Evolutionary conservation across 2,329 filamentous ascomycete genomes (phyloP), one percentile per base, ranked within the genome.

Genomic region (Aspergillus ibericus): DNA sequence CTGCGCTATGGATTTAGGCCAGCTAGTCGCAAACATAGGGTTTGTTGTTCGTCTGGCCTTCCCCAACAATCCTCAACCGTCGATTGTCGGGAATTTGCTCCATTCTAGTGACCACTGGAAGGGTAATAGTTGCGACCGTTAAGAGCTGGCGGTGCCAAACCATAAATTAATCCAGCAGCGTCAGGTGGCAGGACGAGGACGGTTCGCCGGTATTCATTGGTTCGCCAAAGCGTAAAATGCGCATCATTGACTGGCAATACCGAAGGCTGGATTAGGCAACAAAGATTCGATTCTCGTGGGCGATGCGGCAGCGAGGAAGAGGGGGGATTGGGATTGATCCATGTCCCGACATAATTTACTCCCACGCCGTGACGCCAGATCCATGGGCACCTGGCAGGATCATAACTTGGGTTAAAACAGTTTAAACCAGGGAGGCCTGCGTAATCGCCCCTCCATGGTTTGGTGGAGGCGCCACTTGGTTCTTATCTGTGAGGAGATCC

Each of bases 391-490:
- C 20, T n/a, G 42, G 20, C 20, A 22, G 42, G 29, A 27, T 12
- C 20, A 27, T 47, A 15, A 15, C 25, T 29, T 20, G 22, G 13
- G 44, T 48, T 9, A 29, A 32, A 16, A 18, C 42, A 27, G 13
- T 25, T 48, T 9, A 29, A 32, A 16, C 10, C 42, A 27, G 6
- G 15, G 25, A 27, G 44, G 44, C 44, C 44, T 48, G 44, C 44
- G 44, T 48, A 48, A 48, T 48, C 44, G 44, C 44, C 44, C 44
- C 44, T 48, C 44, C 15, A 48, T 47, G 42, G 42, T 47, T 47
- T 29, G 42, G 42, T 22, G 42, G 22, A 47, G 38, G 38, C 18
- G 38, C 38, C 38, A 42, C 38, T 42, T 42, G 6, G 6, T 42
- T 42, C 38, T 42, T 42, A 42, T 42, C 38, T 42, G 38, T 22